Base-by-base conservation (phyloP, 768 basidiomycete genomes). In the Ephemerocybe angulata region DNA sequence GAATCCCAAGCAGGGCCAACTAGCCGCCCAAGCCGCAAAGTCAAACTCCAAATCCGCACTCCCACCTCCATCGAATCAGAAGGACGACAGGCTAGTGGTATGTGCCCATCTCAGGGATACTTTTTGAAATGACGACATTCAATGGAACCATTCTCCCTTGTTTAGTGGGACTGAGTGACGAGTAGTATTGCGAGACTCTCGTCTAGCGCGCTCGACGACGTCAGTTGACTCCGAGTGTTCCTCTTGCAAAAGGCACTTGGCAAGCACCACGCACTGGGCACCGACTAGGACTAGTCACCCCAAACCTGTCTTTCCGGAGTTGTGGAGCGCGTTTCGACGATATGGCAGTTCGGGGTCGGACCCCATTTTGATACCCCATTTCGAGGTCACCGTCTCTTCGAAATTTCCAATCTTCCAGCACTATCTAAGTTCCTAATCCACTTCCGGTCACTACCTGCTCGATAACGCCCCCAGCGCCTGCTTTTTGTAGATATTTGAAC, bases 1-100 rank as follows among this genome's bases (percentile, higher is more conserved):
- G 37, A 77, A 81, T 59, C 80, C 81, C 19, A 76, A 78, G 42
- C 69, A 70, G 61, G 81, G 81, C 24, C 72, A 71, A 50, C 72
- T 83, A 33, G 72, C 80, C 50, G 63, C 71, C 28, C 70, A 79
- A 59, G 68, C 70, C 47, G 74, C 69, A 37, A 72, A 72, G 47
- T 73, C 76, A 58, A 70, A 58, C 43, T 61, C 67, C 24, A 63
- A 69, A 41, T 73, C 71, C 59, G 52, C 60, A 50, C 62, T 58
- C 25, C 70, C 75, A 63, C 62, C 46, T 1, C 24, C 27, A 15
- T 30, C 46, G 22, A 48, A 68, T 41, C 58, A 54, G 43, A 65
- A 72, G 61, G 67, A 74, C 43, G 69, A 75, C 40, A 70, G 69
- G 54, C 58, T 77, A 53, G 76, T 78, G 65, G 78, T 80, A 56